Evolutionary conservation across 768 basidiomycete species (phyloP).

Genomic region (Termitomyces sp.): DNA sequence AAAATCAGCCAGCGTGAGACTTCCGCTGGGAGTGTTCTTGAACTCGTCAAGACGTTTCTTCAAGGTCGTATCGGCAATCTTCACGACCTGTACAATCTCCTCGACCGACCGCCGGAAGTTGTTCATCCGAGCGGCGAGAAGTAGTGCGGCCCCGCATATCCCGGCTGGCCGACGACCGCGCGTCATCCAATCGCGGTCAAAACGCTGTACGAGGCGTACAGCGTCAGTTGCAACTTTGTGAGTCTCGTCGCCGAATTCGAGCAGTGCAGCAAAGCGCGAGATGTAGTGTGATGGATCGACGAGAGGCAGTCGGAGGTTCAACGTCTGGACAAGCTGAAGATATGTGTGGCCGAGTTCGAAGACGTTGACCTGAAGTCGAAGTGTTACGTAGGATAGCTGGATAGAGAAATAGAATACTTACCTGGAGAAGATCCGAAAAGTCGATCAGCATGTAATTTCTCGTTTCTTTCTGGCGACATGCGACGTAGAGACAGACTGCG

Average conservation of each 20-base stretch:
- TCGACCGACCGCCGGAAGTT: slow-evolving; percentile 91
- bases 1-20: slow-evolving; percentile 86
- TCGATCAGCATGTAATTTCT: slow-evolving; percentile 97
- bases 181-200: slow-evolving; percentile 97
- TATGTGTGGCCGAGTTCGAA: slow-evolving; percentile 97
- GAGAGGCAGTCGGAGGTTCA: slow-evolving; percentile 81
- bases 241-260: slow-evolving; percentile 96
- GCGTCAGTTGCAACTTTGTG: slow-evolving; percentile 92
- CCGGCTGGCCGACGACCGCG: slow-evolving; percentile 94
- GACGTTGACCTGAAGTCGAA: slow-evolving; percentile 76
- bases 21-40: slow-evolving; percentile 83
- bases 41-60: slow-evolving; percentile 95
- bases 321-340: slow-evolving; percentile 86
- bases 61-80: slow-evolving; percentile 95
- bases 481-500: slow-evolving; percentile 93
- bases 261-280: slow-evolving; percentile 88
- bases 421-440: slow-evolving; percentile 95
- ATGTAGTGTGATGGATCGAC: slow-evolving; percentile 98
- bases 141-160: slow-evolving; percentile 93
- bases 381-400: not conserved
- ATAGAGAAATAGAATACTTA: slow-evolving; percentile 26
- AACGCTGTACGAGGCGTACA: slow-evolving; percentile 86
- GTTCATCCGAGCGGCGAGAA: slow-evolving; percentile 98
- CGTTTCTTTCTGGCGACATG: slow-evolving; percentile 89
- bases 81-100: slow-evolving; percentile 98